Evolutionary conservation across 2,329 filamentous ascomycete genomes (phyloP).

Genomic region (Pezicula neosporulosa): DNA sequence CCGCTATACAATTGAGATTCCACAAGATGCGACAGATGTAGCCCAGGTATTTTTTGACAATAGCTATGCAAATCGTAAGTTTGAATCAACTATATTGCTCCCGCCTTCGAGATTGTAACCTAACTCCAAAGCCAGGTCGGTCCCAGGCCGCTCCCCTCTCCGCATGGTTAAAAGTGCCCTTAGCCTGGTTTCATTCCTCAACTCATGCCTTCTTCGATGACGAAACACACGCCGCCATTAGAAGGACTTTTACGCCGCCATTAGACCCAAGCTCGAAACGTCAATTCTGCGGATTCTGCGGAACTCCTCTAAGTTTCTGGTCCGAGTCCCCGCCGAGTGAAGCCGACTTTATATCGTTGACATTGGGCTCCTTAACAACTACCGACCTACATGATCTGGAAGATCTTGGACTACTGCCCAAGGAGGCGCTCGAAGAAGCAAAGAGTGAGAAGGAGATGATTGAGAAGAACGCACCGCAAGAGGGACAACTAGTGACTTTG

Average conservation of each 20-base stretch:
- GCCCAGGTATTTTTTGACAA: conserved; percentile 65
- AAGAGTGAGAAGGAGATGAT: conserved; percentile 21
- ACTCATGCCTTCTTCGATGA: conserved; percentile 76
- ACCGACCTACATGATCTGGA: conserved; percentile 72
- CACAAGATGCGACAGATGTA: conserved; percentile 49
- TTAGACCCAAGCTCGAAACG: conserved; percentile 56
- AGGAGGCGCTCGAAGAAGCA: conserved; percentile 33
- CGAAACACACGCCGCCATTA: conserved; percentile 67
- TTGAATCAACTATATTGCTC: background rate
- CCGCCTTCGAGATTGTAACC: conserved; percentile 1
- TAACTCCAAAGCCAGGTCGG: conserved; percentile 44
- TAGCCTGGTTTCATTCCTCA: conserved; percentile 74
- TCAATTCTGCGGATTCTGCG: conserved; percentile 89
- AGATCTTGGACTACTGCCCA: conserved; percentile 69
- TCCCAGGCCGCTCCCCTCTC: conserved; percentile 70
- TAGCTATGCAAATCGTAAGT: conserved; percentile 61
- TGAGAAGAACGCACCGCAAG: conserved; percentile 21
- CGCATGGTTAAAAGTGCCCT: conserved; percentile 78
- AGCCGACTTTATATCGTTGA: conserved; percentile 75
- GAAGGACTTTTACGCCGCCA: conserved; percentile 61
- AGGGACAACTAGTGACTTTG: conserved; percentile 22
- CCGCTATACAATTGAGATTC: conserved; percentile 72
- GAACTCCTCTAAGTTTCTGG: conserved; percentile 82
- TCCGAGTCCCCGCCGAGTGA: conserved; percentile 68
- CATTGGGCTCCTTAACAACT: conserved; percentile 70